Evolutionary conservation across 1,284 basidiomycete genomes (phyloP).

Genomic region (Trametes hirsuta): DNA sequence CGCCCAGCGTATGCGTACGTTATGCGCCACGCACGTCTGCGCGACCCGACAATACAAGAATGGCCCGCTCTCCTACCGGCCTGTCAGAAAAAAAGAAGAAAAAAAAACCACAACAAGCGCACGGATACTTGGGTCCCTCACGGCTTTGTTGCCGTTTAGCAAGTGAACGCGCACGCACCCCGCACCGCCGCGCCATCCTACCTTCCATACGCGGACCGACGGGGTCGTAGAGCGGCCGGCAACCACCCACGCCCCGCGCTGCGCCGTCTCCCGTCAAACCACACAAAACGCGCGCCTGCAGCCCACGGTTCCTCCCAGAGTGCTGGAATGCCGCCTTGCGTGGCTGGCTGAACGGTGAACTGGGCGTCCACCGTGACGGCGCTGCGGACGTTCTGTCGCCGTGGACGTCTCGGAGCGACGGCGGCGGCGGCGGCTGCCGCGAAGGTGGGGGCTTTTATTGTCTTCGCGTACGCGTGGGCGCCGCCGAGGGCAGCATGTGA

Average conservation of each 20-base stretch:
- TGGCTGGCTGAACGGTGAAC: not conserved
- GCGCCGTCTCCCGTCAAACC: not conserved
- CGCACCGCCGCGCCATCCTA: not conserved
- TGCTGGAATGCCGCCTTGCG: not conserved
- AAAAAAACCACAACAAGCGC: not conserved
- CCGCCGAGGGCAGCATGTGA: not conserved
- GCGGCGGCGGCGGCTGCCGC: slow-evolving; percentile 7
- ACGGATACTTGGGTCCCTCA: slow-evolving; percentile 9
- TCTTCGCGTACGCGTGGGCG: slow-evolving; percentile 6
- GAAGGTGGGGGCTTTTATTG: slow-evolving; percentile 22
- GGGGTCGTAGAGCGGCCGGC: not conserved
- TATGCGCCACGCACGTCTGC: not conserved
- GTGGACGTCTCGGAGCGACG: not conserved
- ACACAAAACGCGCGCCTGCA: not conserved
- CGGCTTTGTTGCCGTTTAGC: not conserved
- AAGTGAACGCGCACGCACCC: not conserved
- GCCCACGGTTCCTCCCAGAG: not conserved
- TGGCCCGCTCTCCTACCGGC: slow-evolving; percentile 1
- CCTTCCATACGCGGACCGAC: slow-evolving; percentile 1
- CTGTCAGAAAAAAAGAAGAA: no score
- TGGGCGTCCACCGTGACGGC: not conserved
- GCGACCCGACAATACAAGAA: not conserved
- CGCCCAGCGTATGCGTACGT: slow-evolving; percentile 7
- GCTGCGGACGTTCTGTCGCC: not conserved
- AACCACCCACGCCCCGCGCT: not conserved